Evolutionary conservation across 2,329 filamentous ascomycete genomes (phyloP), one percentile per base, ranked within the genome.

Genomic region (Fusarium foetens): DNA sequence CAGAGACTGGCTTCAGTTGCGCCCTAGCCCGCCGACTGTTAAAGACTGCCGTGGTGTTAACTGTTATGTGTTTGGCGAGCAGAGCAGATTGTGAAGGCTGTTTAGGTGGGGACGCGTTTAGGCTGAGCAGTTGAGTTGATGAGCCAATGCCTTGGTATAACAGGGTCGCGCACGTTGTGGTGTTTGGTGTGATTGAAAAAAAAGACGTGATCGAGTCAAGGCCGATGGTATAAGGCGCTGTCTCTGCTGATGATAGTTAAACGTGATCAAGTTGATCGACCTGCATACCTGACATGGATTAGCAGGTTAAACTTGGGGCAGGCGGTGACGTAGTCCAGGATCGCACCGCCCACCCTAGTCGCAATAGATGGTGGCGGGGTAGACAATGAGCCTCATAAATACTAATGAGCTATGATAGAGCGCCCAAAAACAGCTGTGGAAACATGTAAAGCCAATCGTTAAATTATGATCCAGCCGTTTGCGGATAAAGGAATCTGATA

Each of bases 291-390:
- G 51, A 62, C 65, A 68, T 65, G 60, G 63, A 60, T 65, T 61
- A 73, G 41, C 42, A 58, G 52, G 63, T 55, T 53, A 57, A 71
- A 63, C 63, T 72, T 43, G 57, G 57, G 66, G 71, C 48, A 68
- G 71, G 68, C 72, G 71, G 75, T 77, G 75, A 77, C 75, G 75
- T 77, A 76, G 75, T 74, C 72, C 54, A 63, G 39, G 55, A 65
- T 68, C 52, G 74, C 72, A 75, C 67, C 46, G 70, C 73, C 72
- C 63, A 64, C 65, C 62, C 49, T 62, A 52, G 67, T 62, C 68
- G 60, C 64, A 70, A 60, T 63, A 65, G 25, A 52, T 48, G 21
- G 68, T 74, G 64, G 71, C 68, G 71, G 71, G 71, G 71, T 74
- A 71, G 38, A 55, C 45, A 59, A 67, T 31, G 57, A 68, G 71